A percentile compares a stretch with the other conserved stretches of the same genome.
These are phyloP conservation scores for Ceratocystis eucalypticola DNA, from an alignment of 2,329 filamentous ascomycete species.

Conservation along the genomic window DNA sequence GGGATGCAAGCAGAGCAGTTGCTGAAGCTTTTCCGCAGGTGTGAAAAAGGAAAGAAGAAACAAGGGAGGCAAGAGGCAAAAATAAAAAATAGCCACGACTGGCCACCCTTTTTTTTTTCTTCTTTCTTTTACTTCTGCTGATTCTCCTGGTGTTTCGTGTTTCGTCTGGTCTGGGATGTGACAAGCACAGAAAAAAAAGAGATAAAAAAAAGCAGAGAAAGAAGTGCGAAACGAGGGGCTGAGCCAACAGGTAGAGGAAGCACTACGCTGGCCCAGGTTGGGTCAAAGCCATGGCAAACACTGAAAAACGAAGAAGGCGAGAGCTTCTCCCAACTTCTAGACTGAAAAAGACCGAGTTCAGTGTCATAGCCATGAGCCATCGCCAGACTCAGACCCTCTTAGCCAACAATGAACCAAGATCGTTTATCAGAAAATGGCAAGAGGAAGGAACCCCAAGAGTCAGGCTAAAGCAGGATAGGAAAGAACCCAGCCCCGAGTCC, in stretches of 20 bases:
- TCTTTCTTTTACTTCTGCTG: neutral
- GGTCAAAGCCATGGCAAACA: neutral
- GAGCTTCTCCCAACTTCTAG: neutral
- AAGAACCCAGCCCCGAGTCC: constrained; percentile 2
- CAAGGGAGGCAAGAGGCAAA: neutral
- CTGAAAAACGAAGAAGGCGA: neutral
- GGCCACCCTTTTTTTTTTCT: neutral
- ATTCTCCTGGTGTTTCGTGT: neutral
- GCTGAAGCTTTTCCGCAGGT: neutral
- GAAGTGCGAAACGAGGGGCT: constrained; percentile 2
- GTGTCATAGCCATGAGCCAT: neutral
- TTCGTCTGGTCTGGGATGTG: neutral
- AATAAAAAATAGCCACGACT: neutral
- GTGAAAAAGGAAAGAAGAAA: neutral
- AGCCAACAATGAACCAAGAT: neutral
- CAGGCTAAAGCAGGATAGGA: neutral
- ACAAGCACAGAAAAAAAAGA: neutral
- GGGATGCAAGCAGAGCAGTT: neutral
- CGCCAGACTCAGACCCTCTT: neutral
- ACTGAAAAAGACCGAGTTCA: neutral
- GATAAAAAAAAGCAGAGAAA: neutral
- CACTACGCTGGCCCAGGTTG: neutral
- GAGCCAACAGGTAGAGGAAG: neutral
- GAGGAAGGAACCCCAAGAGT: neutral
- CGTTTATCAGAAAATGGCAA: constrained; percentile 1